phyloP scores from a whole-genome alignment of 2,329 filamentous ascomycete genomes.

The Cladosporium sp. region DNA sequence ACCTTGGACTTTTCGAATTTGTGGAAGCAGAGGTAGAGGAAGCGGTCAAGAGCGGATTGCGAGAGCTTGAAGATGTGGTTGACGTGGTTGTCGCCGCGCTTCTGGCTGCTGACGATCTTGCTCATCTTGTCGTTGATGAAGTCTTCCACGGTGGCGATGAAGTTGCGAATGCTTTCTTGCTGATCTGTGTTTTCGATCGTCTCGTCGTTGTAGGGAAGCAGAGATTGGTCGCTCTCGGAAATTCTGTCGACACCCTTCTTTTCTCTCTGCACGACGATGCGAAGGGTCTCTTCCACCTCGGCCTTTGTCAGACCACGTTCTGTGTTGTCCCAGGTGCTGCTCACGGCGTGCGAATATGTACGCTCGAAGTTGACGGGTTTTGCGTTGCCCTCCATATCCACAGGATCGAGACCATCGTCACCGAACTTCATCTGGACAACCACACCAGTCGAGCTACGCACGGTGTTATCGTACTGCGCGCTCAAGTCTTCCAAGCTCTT shows the following conservation, averaged over 20 bases:
- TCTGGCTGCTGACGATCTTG: conserved; percentile 33
- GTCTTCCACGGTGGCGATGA: conserved; percentile 74
- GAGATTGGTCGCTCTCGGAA: conserved; percentile 12
- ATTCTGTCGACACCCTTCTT: conserved; percentile 23
- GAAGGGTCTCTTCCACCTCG: conserved; percentile 71
- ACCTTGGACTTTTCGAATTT: conserved; percentile 92
- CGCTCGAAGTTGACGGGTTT: conserved; percentile 90
- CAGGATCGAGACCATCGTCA: conserved; percentile 90
- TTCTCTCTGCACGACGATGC: conserved; percentile 58
- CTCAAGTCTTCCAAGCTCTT: conserved; percentile 96
- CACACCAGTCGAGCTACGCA: conserved; percentile 82
- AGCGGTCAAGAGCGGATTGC: conserved; percentile 68
- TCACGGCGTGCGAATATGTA: conserved; percentile 80
- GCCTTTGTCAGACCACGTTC: conserved; percentile 72
- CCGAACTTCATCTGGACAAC: conserved; percentile 98
- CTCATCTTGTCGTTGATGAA: conserved; percentile 57
- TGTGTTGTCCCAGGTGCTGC: conserved; percentile 74
- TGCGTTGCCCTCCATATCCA: conserved; percentile 95
- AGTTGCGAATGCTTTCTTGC: conserved; percentile 75
- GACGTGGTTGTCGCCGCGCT: conserved; percentile 37
- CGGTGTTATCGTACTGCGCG: conserved; percentile 90
- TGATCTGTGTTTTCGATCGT: conserved; percentile 39
- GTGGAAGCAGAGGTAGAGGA: conserved; percentile 78
- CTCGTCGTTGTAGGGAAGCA: conserved; percentile 38
- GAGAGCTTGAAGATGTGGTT: conserved; percentile 86